phyloP scores from a whole-genome alignment of 257 asterid species.

The Solanum chiquidenum region DNA sequence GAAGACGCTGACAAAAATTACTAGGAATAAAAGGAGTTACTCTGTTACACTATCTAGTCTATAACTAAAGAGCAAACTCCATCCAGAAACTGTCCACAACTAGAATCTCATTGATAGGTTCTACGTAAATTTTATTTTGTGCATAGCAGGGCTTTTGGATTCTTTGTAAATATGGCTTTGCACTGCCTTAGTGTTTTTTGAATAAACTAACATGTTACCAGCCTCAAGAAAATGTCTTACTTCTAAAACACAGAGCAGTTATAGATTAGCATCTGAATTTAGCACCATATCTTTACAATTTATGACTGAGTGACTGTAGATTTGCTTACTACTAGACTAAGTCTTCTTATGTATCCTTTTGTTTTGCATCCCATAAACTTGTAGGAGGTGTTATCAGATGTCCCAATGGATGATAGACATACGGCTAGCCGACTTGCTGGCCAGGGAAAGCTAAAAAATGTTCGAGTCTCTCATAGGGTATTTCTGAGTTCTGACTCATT shows the following conservation, averaged over 20 bases:
- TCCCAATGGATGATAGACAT: conserved; percentile 69
- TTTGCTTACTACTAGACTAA: neutral
- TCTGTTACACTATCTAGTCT: neutral
- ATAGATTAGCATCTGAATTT: neutral
- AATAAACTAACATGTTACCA: neutral
- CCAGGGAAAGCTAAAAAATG: conserved; percentile 57
- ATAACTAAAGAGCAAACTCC: neutral
- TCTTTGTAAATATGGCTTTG: neutral
- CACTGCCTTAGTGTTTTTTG: neutral
- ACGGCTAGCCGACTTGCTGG: conserved; percentile 49
- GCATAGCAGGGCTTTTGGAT: neutral
- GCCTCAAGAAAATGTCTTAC: neutral
- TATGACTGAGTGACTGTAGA: neutral
- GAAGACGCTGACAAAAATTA: neutral
- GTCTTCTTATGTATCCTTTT: neutral
- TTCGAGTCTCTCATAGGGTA: conserved; percentile 85
- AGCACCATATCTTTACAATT: neutral
- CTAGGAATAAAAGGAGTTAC: neutral
- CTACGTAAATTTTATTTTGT: neutral
- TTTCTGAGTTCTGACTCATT: conserved; percentile 9
- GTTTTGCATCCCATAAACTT: conserved; percentile 5
- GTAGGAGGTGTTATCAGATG: conserved; percentile 93
- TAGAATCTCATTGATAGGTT: neutral
- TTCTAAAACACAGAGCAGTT: neutral
- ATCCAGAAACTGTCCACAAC: neutral